Evolutionary conservation across 306 rosid genomes (phyloP), one percentile per base, ranked within the genome.

Genomic region (Prunus mira): DNA sequence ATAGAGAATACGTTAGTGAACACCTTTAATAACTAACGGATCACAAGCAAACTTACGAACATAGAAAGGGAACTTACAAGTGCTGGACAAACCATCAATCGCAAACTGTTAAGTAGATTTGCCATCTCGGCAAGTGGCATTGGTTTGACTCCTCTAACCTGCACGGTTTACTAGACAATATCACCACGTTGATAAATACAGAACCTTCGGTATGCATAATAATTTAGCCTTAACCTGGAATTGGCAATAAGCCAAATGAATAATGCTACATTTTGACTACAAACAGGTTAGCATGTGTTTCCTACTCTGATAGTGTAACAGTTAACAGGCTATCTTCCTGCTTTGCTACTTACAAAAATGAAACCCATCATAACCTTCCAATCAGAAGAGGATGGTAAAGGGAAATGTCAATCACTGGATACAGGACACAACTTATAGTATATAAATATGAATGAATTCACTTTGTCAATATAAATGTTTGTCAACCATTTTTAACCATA

Each of bases 81-180:
- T 51, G 94, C 99, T 62, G 98, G 96, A 84, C 83, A 88, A 86
- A 96, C 86, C 71, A 82, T 83, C 83, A 96, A 70, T 77, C 87
- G 92, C 71, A 80, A 86, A 85, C 88, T 81, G 75, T 82, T 89
- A 22, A 96, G 77, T 78, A 93, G 88, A 83, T 91, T 89, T 27
- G 97, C 88, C 97, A 96, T 89, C 78, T 96, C 99, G 18, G 67
- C 66, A 25, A 96, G 97, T 7, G 85, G 87, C 79, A 96, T 93
- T 80, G 99, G 96, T 80, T 83, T 89, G 73, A 96, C 98, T 24
- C 99, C 99, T 86, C 99, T 92, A 80, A 96, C 89, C 99, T 96
- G 96, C 80, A 85, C 75, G 75, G 79, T 75, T 78, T 81, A 82
- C 72, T 56, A 61, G 72, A 74, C 78, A 57, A 84, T 61, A 78